Evolutionary conservation across 1,284 basidiomycete genomes (phyloP), one percentile per base, ranked within the genome.

Genomic region (Rhodotorula sp.): DNA sequence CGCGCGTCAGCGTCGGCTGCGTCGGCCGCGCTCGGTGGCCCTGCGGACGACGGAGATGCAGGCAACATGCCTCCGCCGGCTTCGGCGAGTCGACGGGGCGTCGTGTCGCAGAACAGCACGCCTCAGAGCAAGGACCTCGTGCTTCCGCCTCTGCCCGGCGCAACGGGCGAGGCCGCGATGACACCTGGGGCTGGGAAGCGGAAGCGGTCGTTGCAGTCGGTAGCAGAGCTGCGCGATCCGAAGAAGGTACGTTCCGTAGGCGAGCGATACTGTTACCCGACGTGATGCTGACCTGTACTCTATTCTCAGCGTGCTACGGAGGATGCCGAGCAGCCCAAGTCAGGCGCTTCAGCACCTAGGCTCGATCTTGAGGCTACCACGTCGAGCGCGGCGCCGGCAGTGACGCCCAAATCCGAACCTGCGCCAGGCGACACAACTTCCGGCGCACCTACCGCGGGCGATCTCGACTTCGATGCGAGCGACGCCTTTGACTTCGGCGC

Each of bases 31-130:
- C 12, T 13, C 12, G 53, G 19, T 25, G 41, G 16, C 25, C 12
- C 27, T 23, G 23, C 14, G 21, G 7, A 5, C 21, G 27, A 48
- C 14, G 49, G 8, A 44, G 16, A 13, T 23, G 7, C 34, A 42
- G 48, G 55, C 19, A 52, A n/a, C 41, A 62, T 62, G 61, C 61
- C 50, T 2, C 61, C 61, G 16, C 61, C 61, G 13, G 17, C 19
- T 5, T 12, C 42, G 45, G 27, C 56, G 56, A n/a, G 21, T 9
- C 25, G 21, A 48, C 48, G 48, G 21, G 23, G 19, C 12, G 16
- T 21, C 13, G 10, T 44, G 2, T 62, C 63, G 55, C 14, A 7
- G 8, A 48, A 41, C 12, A 27, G 9, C 2, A 65, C 64, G 23
- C 64, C 64, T 10, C n/a, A 12, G 41, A 21, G 10, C 23, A 34